Base-by-base conservation (phyloP, 768 basidiomycete genomes). In the Hericium alpestre region DNA sequence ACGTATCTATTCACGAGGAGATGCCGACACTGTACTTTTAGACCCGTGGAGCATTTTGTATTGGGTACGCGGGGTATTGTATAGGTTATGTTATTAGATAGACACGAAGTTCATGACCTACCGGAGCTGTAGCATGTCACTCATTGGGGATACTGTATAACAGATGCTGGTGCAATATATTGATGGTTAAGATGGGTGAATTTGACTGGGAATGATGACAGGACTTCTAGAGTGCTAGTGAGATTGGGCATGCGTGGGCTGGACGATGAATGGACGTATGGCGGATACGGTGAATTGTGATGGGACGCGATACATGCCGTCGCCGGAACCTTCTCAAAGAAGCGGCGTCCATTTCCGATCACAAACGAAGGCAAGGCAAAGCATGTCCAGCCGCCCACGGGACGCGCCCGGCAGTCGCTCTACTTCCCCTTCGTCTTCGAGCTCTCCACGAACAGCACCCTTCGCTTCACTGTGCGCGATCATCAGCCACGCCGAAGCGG, bases 401-500 rank as follows among this genome's bases (percentile, higher is more conserved):
- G 41, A 18, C 41, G 41, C 16, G 20, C 16, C 41, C 41, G 41
- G 2, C 43, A 9, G 8, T 20, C 43, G 18, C 43, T 20, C 43
- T 46, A 46, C 11, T 46, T 46, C 43, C 43, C 43, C 62, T 86
- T 87, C 65, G 83, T 81, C 74, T 89, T 89, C 62, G 77, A 84
- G 66, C 81, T 83, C 71, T 90, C 88, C 1, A 90, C 82, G 61
- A 91, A 91, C 32, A 91, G 73, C 1, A 91, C 88, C 20, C 86
- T 74, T 51, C 76, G 72, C 64, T 83, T 83, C 39, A 89, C 88
- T 90, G 55, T 12, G 53, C 1, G 11, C 27, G 4, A 13, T 5
- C 25, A 9, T 40, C n/a, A 25, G 38, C 62, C 27, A 16, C 48
- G 10, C 49, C 52, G 54, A 41, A 15, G 38, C 48, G 51, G 59